phyloP scores from a whole-genome alignment of 345 rosid genomes.

The Pseudoturritis turrita region DNA sequence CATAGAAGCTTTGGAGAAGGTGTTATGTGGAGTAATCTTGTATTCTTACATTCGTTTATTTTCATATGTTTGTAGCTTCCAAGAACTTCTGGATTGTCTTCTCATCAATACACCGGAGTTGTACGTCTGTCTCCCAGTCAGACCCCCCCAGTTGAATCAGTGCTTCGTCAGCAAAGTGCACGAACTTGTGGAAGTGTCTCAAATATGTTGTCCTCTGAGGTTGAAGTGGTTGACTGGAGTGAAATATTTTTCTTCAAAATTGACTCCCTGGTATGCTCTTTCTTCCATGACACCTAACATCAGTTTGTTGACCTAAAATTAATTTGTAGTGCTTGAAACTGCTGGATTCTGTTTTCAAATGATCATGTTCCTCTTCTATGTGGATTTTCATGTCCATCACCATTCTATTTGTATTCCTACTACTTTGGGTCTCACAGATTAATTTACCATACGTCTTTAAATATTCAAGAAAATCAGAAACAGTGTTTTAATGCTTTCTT shows the following conservation, averaged over 20 bases:
- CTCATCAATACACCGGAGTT: conserved; percentile 61
- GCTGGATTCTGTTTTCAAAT: conserved; percentile 1
- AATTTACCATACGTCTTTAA: background rate
- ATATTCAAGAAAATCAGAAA: background rate
- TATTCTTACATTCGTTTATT: conserved; percentile 14
- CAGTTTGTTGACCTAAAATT: conserved; percentile 1
- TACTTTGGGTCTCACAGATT: background rate
- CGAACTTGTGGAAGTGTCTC: conserved; percentile 77
- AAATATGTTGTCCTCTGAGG: conserved; percentile 43
- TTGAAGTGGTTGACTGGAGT: conserved; percentile 64
- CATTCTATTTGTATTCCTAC: background rate
- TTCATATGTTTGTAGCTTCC: conserved; percentile 55
- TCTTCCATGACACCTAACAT: conserved; percentile 7
- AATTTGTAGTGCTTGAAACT: background rate
- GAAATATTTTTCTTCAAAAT: conserved; percentile 91
- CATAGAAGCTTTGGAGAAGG: conserved; percentile 11
- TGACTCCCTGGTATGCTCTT: conserved; percentile 54
- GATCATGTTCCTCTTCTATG: background rate
- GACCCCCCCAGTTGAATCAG: conserved; percentile 42
- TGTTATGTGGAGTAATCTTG: conserved; percentile 11
- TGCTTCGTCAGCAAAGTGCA: conserved; percentile 68
- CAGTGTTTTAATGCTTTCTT: background rate
- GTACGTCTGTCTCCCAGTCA: conserved; percentile 51
- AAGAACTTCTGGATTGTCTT: conserved; percentile 50
- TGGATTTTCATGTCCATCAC: conserved; percentile 1